These are phyloP conservation scores for Rhodosporidiobolus sp. DNA, from an alignment of 768 basidiomycete genomes.

Conservation along the genomic window DNA sequence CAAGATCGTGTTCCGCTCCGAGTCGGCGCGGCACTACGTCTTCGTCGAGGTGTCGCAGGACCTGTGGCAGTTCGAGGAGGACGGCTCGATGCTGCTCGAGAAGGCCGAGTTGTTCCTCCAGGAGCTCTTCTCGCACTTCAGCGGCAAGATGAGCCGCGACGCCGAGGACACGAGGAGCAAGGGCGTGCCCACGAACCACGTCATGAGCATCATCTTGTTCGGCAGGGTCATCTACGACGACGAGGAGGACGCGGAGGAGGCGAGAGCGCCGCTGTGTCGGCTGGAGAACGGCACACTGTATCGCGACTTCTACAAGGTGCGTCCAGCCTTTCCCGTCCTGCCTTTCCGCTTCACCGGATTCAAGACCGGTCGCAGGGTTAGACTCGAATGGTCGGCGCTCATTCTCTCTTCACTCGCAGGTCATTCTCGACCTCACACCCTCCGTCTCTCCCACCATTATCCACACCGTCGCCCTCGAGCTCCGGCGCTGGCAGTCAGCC, in stretches of 20 bases:
- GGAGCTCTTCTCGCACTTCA: slow-evolving; percentile 79
- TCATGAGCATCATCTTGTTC: slow-evolving; percentile 88
- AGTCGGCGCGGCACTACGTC: slow-evolving; percentile 85
- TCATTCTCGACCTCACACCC: slow-evolving; percentile 75
- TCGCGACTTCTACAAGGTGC: slow-evolving; percentile 59
- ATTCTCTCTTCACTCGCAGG: slow-evolving; percentile 50
- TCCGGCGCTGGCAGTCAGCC: slow-evolving; percentile 24
- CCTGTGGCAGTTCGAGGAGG: slow-evolving; percentile 93
- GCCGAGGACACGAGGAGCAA: slow-evolving; percentile 29
- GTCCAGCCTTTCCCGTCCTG: not conserved
- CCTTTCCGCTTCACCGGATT: not conserved
- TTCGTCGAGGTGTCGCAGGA: slow-evolving; percentile 96
- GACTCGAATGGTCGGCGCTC: too few species aligned
- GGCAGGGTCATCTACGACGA: slow-evolving; percentile 86
- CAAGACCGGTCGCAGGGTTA: too few species aligned
- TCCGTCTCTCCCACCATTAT: slow-evolving; percentile 34
- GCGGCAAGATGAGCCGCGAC: slow-evolving; percentile 41
- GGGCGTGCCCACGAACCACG: slow-evolving; percentile 81
- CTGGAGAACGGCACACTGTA: slow-evolving; percentile 63
- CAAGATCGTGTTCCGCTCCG: slow-evolving; percentile 80
- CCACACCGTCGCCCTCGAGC: slow-evolving; percentile 25
- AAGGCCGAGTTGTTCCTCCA: slow-evolving; percentile 97
- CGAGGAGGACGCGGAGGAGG: slow-evolving; percentile 58
- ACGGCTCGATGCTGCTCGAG: slow-evolving; percentile 80
- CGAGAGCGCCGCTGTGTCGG: slow-evolving; percentile 70